Evolutionary conservation across 2,329 filamentous ascomycete species (phyloP), one percentile per base, ranked within the genome.

Genomic region (Hyphodiscus sp.): DNA sequence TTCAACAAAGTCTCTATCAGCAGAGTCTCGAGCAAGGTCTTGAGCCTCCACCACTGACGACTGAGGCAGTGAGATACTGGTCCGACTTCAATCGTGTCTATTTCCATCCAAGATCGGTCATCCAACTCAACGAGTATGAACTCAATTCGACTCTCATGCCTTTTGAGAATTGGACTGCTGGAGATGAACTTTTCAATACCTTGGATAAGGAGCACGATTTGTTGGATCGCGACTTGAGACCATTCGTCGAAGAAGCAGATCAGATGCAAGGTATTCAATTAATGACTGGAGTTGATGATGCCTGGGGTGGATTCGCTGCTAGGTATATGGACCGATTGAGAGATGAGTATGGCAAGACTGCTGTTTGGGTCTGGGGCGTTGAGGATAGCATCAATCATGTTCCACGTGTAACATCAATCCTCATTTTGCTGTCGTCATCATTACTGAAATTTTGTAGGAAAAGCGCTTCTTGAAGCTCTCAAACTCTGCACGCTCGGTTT

Each of bases 81-180:
- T 95, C 91, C 30, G 94, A 99, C 70, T 97, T 91, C 71, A 95
- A 89, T 62, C 83, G 90, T 23, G 81, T 94, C n/a, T 99, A 84
- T 71, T 96, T 88, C 68, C 91, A 97, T 67, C 94, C 94, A 9
- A 83, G 82, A 51, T 96, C 91, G 13, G 81, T 96, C 51, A 78
- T 95, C 10, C 91, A 95, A 67, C 76, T 97, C 15, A 87, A 87
- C 66, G 90, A 96, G 65, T 95, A 89, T 65, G 89, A 95, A 67
- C 75, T 95, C 38, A 85, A 88, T 67, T 92, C 90, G 2, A 78
- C 81, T 45, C 75, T 92, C 26, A 85, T 86, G 77, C 89, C 91
- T 0, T 95, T 95, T 63, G 87, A 94, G 68, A 84, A 83, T 54
- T 94, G 85, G 81, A 70, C 73, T 29, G 76, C 80, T 51, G 91